Conservation (phyloP, 805 yeast genomes). For the Cyberlindnera maclurae region DNA sequence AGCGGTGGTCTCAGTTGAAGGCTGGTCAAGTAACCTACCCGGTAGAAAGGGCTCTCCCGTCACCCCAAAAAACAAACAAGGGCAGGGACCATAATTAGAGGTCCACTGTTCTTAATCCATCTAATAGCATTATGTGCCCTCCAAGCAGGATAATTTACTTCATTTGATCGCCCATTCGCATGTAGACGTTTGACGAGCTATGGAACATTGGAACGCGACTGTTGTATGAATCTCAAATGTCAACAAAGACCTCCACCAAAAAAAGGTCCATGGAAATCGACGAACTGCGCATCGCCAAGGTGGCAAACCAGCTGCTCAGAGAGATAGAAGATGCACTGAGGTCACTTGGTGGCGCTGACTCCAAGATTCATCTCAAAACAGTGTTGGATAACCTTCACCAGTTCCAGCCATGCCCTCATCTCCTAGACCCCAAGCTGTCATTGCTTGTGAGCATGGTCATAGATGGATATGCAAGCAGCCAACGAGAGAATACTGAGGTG, state of each 20-base stretch:
- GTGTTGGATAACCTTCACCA: slow-evolving; percentile 30
- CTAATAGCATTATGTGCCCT: too few relatives aligned
- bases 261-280: slow-evolving; percentile 11
- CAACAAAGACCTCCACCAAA: background rate
- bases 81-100: too few relatives aligned
- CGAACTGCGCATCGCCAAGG: slow-evolving; percentile 15
- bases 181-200: too few relatives aligned
- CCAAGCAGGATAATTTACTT: too few relatives aligned
- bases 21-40: too few relatives aligned
- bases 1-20: too few relatives aligned
- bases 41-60: too few relatives aligned
- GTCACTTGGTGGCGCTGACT: background rate
- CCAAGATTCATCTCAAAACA: background rate
- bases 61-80: too few relatives aligned
- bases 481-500: slow-evolving; percentile 19
- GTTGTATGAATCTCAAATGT: too few relatives aligned
- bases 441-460: slow-evolving; percentile 3
- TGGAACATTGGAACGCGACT: too few relatives aligned
- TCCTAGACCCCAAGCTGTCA: slow-evolving; percentile 36
- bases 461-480: slow-evolving; percentile 22
- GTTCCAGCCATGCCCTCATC: slow-evolving; percentile 48
- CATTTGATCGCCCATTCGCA: too few relatives aligned
- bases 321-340: slow-evolving; percentile 1
- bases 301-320: slow-evolving; percentile 9
- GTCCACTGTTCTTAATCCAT: too few relatives aligned